Conservation (phyloP, 805 yeast genomes). For the Grigorovia transvaalensis region DNA sequence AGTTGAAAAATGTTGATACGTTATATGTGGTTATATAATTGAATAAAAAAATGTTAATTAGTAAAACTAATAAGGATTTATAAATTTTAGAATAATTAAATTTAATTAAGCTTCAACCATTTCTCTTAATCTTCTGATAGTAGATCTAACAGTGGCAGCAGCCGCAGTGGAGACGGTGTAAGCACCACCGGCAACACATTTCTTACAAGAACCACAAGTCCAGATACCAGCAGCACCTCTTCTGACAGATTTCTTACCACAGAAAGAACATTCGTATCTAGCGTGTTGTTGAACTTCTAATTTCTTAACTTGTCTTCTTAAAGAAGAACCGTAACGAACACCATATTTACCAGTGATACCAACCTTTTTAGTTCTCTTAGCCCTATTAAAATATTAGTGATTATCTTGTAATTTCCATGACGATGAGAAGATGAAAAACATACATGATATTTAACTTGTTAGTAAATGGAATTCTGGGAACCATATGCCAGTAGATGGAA, state of each 20-base stretch:
- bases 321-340: constrained; percentile 99
- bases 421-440: neutral
- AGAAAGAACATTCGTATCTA: constrained; percentile 98
- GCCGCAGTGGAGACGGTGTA: constrained; percentile 98
- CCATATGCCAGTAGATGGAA: too few species aligned
- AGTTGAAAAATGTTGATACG: neutral
- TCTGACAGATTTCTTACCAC: constrained; percentile 97
- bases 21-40: neutral
- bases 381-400: constrained; percentile 42
- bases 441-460: neutral
- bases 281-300: constrained; percentile 98
- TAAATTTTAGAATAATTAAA: constrained; percentile 1
- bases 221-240: constrained; percentile 99
- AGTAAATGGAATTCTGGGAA: neutral
- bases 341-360: constrained; percentile 99
- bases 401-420: neutral
- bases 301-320: constrained; percentile 99
- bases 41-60: neutral
- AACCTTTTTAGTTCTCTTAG: constrained; percentile 99
- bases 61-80: neutral
- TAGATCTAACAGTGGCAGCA: constrained; percentile 99
- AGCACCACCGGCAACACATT: constrained; percentile 99
- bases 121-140: constrained; percentile 99
- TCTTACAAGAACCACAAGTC: constrained; percentile 89
- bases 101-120: constrained; percentile 89